Evolutionary conservation across 306 rosid species (phyloP), one percentile per base, ranked within the genome.

Genomic region (Rosa chinensis): DNA sequence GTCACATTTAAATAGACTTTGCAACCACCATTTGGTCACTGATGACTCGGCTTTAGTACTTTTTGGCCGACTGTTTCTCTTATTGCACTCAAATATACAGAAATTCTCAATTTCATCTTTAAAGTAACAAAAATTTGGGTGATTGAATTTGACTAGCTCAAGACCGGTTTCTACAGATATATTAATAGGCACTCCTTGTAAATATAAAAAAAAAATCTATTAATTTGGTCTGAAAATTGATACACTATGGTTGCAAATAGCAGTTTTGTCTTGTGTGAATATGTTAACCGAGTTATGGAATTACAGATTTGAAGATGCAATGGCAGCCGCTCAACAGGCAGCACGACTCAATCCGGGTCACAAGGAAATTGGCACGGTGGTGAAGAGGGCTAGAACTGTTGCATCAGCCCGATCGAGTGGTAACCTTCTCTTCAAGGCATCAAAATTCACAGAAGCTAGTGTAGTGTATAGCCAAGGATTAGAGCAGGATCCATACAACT

Each of bases 281-380:
- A 16, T 37, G 70, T 16, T 66, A 37, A 66, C 6, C 11, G 70
- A 43, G 79, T 47, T 61, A 44, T 37, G 79, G 58, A 5, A 16
- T 44, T 81, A 66, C 89, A 96, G 99, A 79, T 96, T 96, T 79
- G 98, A 93, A 72, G 93, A 96, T 70, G 97, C 98, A 7, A 77
- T 93, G 69, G 80, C 73, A 39, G 87, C 92, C 63, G 91, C 94
- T 66, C 86, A 86, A 58, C 81, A 76, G 75, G 98, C 99, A 39
- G 89, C 85, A 35, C 77, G 80, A 25, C 90, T 96, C 35, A 92
- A 90, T 90, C 94, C 96, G 32, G 78, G 72, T 64, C 89, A 86
- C 81, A 81, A 61, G 52, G 93, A 91, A 81, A 84, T 88, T 37
- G 84, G 67, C n/a, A 71, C 59, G 35, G 82, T 90, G 76, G 88